A percentile compares a stretch with the other conserved stretches of the same genome.
phyloP scores from a whole-genome alignment of 352 stramenopile genomes.

The Pythium aristosporum region DNA sequence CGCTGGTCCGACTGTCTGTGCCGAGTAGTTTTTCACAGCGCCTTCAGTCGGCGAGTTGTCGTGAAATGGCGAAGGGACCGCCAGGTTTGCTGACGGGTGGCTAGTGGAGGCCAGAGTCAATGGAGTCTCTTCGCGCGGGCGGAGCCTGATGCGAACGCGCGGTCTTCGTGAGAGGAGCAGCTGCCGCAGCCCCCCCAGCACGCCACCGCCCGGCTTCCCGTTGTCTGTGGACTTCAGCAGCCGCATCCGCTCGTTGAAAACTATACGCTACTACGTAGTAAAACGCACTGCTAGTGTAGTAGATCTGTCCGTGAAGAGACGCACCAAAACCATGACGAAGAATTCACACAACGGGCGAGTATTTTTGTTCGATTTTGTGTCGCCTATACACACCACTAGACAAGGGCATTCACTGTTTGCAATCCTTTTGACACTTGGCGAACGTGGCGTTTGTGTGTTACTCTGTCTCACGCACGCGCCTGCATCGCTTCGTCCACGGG shows the following conservation, averaged over 20 bases:
- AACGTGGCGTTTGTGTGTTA: too few species aligned
- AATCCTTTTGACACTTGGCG: too few species aligned
- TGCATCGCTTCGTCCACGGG: conserved; percentile 57
- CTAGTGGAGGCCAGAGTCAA: neutral
- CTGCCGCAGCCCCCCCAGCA: conserved; percentile 7
- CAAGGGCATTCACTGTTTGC: too few species aligned
- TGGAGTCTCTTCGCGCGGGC: neutral
- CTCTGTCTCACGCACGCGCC: conserved; percentile 12
- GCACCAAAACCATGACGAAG: too few species aligned
- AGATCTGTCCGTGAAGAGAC: too few species aligned
- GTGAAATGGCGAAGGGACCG: too few species aligned
- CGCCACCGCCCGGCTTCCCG: neutral
- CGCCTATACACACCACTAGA: too few species aligned
- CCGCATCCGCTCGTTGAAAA: neutral
- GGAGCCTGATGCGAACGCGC: conserved; percentile 3
- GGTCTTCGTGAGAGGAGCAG: neutral
- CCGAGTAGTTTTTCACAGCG: neutral
- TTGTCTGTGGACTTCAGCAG: neutral
- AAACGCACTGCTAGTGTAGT: too few species aligned
- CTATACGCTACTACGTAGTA: neutral
- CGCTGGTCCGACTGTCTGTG: neutral
- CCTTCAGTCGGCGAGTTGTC: neutral
- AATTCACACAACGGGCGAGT: too few species aligned
- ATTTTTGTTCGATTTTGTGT: too few species aligned
- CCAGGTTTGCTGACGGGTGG: too few species aligned